Evolutionary conservation across 2,329 filamentous ascomycete species (phyloP), one percentile per base, ranked within the genome.

Genomic region (Cercospora sesami): DNA sequence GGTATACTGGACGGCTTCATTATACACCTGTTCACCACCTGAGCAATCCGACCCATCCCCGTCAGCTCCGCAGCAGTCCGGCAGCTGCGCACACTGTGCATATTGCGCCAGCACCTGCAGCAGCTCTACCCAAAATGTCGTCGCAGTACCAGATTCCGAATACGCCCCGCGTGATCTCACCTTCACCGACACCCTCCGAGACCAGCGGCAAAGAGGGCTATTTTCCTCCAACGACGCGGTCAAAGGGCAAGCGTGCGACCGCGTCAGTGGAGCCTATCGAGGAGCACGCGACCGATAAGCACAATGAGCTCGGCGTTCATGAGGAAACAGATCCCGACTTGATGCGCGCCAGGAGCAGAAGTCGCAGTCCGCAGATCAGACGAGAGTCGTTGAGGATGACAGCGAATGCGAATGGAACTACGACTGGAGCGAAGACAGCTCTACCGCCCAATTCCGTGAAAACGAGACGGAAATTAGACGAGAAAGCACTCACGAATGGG

Each of bases 151-250:
- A 84, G 73, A 83, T 95, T 67, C 93, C 94, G 66, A 86, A 86
- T 66, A 95, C 91, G 66, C 93, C 93, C 75, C 90, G 93, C 76
- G 91, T 97, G 73, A 96, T 95, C 74, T 96, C 93, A 12, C 93
- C 94, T 48, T 95, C 93, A 65, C 93, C 94, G 48, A 90, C 91
- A 2, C 88, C 88, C 1, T 89, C 88, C 23, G 88, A 90, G 66
- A 78, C 77, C 51, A 84, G 84, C 72, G 86, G 71, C 23, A 80
- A 77, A 72, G 81, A 90, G 77, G 85, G 86, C 69, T 89, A 96
- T 80, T 88, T 87, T 72, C 91, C 89, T 9, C 92, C 92, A 5
- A 85, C 89, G 69, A 96, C 93, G 69, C 88, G 93, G 74, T 94
- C 93, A 36, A 89, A 90, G 64, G 86, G 90, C 85, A 85, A 89